Evolutionary conservation across 1,139 yeast species (phyloP).

Genomic region (Trichomonascaceae sp.): DNA sequence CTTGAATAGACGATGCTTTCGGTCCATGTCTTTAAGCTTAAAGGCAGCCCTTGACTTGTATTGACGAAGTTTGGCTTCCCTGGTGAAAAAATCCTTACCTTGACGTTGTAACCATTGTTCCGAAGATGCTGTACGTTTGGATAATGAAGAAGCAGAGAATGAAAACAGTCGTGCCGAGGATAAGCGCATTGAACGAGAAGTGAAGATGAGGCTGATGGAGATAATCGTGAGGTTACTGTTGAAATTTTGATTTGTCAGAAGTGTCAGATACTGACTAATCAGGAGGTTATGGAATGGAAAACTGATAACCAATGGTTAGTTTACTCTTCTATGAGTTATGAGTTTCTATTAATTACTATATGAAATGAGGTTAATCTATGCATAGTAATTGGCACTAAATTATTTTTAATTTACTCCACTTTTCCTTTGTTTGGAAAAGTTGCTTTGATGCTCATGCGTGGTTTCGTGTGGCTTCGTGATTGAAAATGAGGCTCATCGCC

Average conservation of each 20-base stretch:
- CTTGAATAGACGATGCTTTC: conserved; percentile 53
- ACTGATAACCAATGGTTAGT: too few relatives aligned
- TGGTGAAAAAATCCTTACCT: conserved; percentile 53
- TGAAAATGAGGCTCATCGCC: background rate
- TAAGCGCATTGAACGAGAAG: background rate
- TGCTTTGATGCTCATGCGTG: background rate
- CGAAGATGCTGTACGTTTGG: conserved; percentile 41
- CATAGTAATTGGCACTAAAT: background rate
- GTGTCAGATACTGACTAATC: background rate
- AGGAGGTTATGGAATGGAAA: too few relatives aligned
- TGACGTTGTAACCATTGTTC: conserved; percentile 72
- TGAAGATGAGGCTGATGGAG: background rate
- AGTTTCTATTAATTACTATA: too few relatives aligned
- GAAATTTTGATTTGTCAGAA: background rate
- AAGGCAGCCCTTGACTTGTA: conserved; percentile 86
- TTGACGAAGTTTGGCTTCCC: conserved; percentile 57
- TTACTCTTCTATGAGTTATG: too few relatives aligned
- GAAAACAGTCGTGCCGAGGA: background rate
- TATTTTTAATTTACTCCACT: too few relatives aligned
- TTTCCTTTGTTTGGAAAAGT: too few relatives aligned
- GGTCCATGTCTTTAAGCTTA: conserved; percentile 61
- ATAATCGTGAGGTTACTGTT: background rate
- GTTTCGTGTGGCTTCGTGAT: background rate
- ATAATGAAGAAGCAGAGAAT: background rate
- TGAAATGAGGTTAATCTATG: too few relatives aligned